Percentiles rank a stretch among this genome's conserved stretches.
Conservation (phyloP, 306 rosid species). For the Citrullus colocynthis region DNA sequence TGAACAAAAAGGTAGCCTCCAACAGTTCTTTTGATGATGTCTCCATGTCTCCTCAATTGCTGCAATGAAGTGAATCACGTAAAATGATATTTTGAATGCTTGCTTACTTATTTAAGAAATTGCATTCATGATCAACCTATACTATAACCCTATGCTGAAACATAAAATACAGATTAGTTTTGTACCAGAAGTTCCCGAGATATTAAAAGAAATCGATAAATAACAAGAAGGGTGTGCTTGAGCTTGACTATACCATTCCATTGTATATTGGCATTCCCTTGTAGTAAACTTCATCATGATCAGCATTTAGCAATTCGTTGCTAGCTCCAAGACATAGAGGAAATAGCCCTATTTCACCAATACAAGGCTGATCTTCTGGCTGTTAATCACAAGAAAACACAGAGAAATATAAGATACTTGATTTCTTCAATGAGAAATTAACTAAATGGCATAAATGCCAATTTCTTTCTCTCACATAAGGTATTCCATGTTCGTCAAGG, state of each 20-base stretch:
- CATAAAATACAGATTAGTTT: background rate
- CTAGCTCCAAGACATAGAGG: slow-evolving; percentile 55
- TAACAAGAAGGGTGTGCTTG: background rate
- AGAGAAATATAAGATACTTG: background rate
- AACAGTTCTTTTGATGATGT: slow-evolving; percentile 49
- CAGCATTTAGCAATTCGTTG: slow-evolving; percentile 57
- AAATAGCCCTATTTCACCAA: slow-evolving; percentile 66
- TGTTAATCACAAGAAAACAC: slow-evolving; percentile 21
- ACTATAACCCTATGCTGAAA: background rate
- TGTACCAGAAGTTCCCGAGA: background rate
- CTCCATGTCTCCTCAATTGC: slow-evolving; percentile 86
- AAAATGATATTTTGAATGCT: background rate
- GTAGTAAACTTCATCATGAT: slow-evolving; percentile 58
- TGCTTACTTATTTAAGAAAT: background rate
- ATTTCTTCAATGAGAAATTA: background rate
- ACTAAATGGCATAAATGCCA: background rate
- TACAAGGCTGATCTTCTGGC: slow-evolving; percentile 64
- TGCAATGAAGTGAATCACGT: slow-evolving; percentile 19
- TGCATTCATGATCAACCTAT: background rate
- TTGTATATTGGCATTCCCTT: slow-evolving; percentile 70
- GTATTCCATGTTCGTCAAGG: slow-evolving; percentile 58
- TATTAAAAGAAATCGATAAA: background rate
- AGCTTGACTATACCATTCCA: slow-evolving; percentile 42
- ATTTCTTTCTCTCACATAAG: slow-evolving; percentile 32
- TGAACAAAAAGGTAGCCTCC: slow-evolving; percentile 60